These are phyloP conservation scores for Gossypium raimondii DNA, from an alignment of 345 rosid genomes.

Conservation along the genomic window DNA sequence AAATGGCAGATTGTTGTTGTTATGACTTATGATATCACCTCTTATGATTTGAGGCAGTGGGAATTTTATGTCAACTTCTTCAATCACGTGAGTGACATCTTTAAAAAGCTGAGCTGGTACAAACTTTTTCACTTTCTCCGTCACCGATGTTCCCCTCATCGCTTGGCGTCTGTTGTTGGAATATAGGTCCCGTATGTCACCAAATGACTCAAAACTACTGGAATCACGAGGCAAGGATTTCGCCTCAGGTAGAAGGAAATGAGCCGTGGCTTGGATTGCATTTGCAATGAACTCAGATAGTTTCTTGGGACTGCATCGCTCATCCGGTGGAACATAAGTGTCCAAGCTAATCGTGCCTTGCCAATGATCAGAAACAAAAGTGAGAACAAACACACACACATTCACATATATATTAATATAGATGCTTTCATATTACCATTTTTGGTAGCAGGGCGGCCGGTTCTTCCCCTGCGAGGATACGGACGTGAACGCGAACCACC, in stretches of 20 bases:
- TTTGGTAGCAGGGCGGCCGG: constrained; percentile 38
- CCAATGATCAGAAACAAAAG: neutral
- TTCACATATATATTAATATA: neutral
- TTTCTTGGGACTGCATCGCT: constrained; percentile 45
- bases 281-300: constrained; percentile 40
- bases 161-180: constrained; percentile 26
- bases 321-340: constrained; percentile 56
- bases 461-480: constrained; percentile 56
- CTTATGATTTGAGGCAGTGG: constrained; percentile 49
- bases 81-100: constrained; percentile 20
- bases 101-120: constrained; percentile 28
- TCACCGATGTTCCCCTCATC: constrained; percentile 13
- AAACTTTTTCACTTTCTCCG: constrained; percentile 33
- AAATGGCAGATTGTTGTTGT: neutral
- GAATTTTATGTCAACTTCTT: constrained; percentile 26
- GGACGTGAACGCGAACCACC: constrained; percentile 46
- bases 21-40: constrained; percentile 29
- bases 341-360: constrained; percentile 31
- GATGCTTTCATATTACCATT: constrained; percentile 24
- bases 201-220: constrained; percentile 41
- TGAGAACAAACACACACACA: neutral
- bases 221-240: constrained; percentile 29
- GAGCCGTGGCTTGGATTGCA: constrained; percentile 33
- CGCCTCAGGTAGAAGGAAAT: constrained; percentile 40
- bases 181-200: constrained; percentile 42